Evolutionary conservation across 2,329 filamentous ascomycete genomes (phyloP), one percentile per base, ranked within the genome.

Genomic region (Alternaria triticimaculans): DNA sequence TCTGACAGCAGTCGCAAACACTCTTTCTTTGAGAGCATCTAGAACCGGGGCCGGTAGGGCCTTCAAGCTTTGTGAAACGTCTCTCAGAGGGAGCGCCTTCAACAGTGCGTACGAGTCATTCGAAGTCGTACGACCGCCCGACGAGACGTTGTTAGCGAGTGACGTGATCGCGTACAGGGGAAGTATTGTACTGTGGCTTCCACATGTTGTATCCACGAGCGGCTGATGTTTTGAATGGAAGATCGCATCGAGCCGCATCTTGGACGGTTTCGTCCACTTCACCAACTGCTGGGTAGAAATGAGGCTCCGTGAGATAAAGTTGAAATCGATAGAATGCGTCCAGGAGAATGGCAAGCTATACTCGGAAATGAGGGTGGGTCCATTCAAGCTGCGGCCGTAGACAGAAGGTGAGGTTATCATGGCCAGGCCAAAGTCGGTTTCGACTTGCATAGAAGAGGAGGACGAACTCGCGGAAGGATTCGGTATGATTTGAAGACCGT

Each of bases 381-480:
- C 4, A 6, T 25, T 23, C 6, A 25, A 0, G 20, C 4, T 46
- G 20, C 1, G 11, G 21, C 8, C 0, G 5, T 46, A 1, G 0
- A 25, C 3, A 2, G 7, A n/a, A 0, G 44, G 20, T 2, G 44
- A 46, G 8, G 14, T 5, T 0, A 46, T 14, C 6, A 6, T 46
- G 15, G 4, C 0, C 3, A 25, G 12, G 0, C 23, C 7, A 15
- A n/a, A 6, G 44, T 25, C 21, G 1, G 12, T 0, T n/a, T 25
- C 7, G 4, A 2, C 1, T 46, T 46, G 44, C 11, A 9, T 25
- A 9, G 21, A 26, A 25, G 21, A 25, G 6, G 45, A 46, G 4
- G 23, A n/a, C 1, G 21, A 25, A 8, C 2, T n/a, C 26, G 21
- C 9, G 3, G 7, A 4, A 48, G 14, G 14, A 11, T 8, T 4